phyloP scores from a whole-genome alignment of 495 filamentous ascomycete genomes.

The Acidomyces sp. region DNA sequence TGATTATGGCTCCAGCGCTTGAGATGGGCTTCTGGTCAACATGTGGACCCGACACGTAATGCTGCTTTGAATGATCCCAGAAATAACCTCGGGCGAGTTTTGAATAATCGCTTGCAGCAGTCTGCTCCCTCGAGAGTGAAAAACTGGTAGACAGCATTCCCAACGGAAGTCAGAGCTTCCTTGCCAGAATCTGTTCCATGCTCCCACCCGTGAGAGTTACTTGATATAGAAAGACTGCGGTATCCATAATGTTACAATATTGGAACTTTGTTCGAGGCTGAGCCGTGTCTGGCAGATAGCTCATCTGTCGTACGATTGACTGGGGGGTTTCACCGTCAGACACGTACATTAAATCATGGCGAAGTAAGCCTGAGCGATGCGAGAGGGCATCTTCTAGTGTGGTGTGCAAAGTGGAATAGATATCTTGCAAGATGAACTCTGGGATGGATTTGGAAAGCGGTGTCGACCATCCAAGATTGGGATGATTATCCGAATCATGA shows the following conservation, averaged over 20 bases:
- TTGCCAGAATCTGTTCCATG: not conserved
- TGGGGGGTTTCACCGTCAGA: not conserved
- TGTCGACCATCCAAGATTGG: slow-evolving; percentile 34
- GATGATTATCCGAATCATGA: slow-evolving; percentile 18
- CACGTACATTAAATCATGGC: slow-evolving; percentile 6
- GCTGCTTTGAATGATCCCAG: not conserved
- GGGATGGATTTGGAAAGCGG: slow-evolving; percentile 37
- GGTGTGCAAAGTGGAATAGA: slow-evolving; percentile 28
- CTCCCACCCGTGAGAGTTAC: not conserved
- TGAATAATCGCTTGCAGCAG: not conserved
- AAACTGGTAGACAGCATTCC: not conserved
- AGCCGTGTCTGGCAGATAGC: not conserved
- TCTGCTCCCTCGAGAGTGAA: too few species aligned
- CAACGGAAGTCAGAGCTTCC: not conserved
- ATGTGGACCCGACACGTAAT: slow-evolving; percentile 13
- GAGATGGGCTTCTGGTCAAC: slow-evolving; percentile 27
- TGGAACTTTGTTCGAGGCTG: not conserved
- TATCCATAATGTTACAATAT: slow-evolving; percentile 3
- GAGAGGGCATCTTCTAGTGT: slow-evolving; percentile 13
- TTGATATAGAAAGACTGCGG: not conserved
- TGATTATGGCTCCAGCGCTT: slow-evolving; percentile 40
- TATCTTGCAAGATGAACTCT: slow-evolving; percentile 39
- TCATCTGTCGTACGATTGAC: not conserved
- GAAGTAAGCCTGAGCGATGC: slow-evolving; percentile 12
- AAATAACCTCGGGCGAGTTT: slow-evolving; percentile 1